A percentile compares a stretch with the other conserved stretches of the same genome.
These are phyloP conservation scores for Garcia nutans DNA, from an alignment of 345 rosid species.

Conservation along the genomic window DNA sequence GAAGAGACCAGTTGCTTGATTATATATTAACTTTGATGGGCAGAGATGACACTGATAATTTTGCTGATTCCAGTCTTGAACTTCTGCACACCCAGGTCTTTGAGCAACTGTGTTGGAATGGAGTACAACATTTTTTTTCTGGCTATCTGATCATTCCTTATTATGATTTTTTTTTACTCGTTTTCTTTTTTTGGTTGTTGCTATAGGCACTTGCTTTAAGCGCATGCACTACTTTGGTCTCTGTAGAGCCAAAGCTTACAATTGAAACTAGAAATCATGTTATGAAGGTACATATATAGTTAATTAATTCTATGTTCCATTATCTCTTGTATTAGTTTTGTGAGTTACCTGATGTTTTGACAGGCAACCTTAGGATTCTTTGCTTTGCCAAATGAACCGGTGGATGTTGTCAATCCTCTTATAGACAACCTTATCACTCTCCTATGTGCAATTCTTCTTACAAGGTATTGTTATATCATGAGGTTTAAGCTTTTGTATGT, in stretches of 20 bases:
- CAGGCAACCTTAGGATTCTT: conserved; percentile 99
- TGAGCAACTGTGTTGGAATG: background rate
- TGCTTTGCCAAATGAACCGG: conserved; percentile 84
- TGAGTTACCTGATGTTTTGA: conserved; percentile 19
- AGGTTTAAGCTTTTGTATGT: conserved; percentile 4
- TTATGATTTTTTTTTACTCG: background rate
- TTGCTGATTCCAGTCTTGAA: conserved; percentile 88
- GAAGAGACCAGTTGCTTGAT: conserved; percentile 82
- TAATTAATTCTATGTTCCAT: background rate
- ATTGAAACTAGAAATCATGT: conserved; percentile 88
- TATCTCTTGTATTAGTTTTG: conserved; percentile 1
- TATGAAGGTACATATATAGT: conserved; percentile 59
- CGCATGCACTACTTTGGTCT: conserved; percentile 95
- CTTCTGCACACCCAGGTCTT: conserved; percentile 77
- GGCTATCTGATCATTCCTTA: background rate
- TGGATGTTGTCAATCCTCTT: conserved; percentile 79
- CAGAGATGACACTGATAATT: conserved; percentile 71
- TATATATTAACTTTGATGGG: conserved; percentile 95
- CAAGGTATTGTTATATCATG: conserved; percentile 56
- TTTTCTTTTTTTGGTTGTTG: conserved; percentile 27
- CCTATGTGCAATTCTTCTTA: conserved; percentile 91
- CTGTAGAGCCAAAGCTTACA: conserved; percentile 95
- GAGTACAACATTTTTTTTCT: background rate
- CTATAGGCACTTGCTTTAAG: conserved; percentile 85
- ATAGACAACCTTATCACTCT: conserved; percentile 90